A percentile compares a stretch with the other conserved stretches of the same genome.
These are phyloP conservation scores for Vigna unguiculata DNA, from an alignment of 306 rosid genomes.

Conservation along the genomic window DNA sequence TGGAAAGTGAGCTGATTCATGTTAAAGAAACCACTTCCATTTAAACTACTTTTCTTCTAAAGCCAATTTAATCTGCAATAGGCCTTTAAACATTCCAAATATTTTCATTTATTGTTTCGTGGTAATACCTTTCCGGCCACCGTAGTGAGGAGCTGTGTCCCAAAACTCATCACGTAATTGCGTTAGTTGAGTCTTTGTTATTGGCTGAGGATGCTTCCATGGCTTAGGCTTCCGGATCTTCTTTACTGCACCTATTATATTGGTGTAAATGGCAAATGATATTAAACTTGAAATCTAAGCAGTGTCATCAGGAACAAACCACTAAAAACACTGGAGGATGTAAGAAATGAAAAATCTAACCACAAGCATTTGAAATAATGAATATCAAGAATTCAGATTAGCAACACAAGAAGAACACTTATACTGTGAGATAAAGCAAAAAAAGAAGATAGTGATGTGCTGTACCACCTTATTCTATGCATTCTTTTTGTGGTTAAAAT, in stretches of 20 bases:
- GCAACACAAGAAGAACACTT: neutral
- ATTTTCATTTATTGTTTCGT: constrained; percentile 8
- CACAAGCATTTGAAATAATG: constrained; percentile 3
- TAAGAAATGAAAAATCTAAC: neutral
- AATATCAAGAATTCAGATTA: neutral
- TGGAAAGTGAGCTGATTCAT: constrained; percentile 13
- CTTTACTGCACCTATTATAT: constrained; percentile 64
- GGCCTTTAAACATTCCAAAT: constrained; percentile 29
- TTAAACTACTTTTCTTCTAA: constrained; percentile 25
- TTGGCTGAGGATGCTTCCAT: constrained; percentile 98
- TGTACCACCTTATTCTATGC: neutral
- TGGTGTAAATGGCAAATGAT: constrained; percentile 32
- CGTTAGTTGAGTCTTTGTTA: constrained; percentile 85
- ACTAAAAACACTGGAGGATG: constrained; percentile 17
- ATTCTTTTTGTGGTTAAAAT: neutral
- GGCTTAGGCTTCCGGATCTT: constrained; percentile 95
- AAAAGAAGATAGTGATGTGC: neutral
- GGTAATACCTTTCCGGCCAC: constrained; percentile 88
- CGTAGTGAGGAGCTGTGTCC: constrained; percentile 99
- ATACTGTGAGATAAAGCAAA: constrained; percentile 1
- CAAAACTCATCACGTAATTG: constrained; percentile 97
- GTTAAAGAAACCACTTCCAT: constrained; percentile 8
- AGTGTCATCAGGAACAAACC: constrained; percentile 34
- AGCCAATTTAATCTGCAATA: constrained; percentile 22
- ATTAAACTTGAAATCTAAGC: constrained; percentile 32